A percentile compares a stretch with the other conserved stretches of the same genome.
Evolutionary conservation across 345 rosid genomes (phyloP).

Genomic region (Passiflora organensis): DNA sequence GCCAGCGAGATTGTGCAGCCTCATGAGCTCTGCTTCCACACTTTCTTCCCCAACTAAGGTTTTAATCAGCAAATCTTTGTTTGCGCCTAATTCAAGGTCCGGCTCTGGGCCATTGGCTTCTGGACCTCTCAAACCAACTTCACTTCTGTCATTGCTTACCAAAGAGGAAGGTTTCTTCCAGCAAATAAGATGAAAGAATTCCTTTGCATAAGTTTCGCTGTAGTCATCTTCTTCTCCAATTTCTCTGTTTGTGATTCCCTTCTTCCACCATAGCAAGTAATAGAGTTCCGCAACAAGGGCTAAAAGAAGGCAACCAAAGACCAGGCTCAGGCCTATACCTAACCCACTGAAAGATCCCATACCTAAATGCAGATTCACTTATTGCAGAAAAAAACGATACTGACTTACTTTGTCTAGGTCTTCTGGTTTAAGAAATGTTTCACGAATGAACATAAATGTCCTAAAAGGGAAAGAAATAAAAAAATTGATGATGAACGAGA

Average conservation of each 20-base stretch:
- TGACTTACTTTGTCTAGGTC: conserved; percentile 4
- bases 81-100: conserved; percentile 55
- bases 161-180: conserved; percentile 50
- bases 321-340: conserved; percentile 64
- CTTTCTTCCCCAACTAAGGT: conserved; percentile 48
- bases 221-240: conserved; percentile 37
- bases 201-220: conserved; percentile 46
- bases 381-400: too few species aligned
- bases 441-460: too few species aligned
- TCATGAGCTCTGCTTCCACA: conserved; percentile 82
- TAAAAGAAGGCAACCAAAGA: conserved; percentile 63
- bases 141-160: conserved; percentile 20
- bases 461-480: too few species aligned
- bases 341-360: conserved; percentile 63
- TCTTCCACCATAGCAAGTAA: conserved; percentile 85
- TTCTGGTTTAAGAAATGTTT: too few species aligned
- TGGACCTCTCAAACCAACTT: conserved; percentile 16
- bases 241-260: conserved; percentile 35
- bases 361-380: conserved; percentile 34
- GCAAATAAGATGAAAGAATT: conserved; percentile 50
- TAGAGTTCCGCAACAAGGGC: conserved; percentile 67
- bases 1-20: conserved; percentile 73
- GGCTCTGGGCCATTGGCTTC: conserved; percentile 18
- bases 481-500: too few species aligned
- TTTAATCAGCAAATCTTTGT: conserved; percentile 50